Conservation (phyloP, 2,329 filamentous ascomycete species). For the Nemania serpens region DNA sequence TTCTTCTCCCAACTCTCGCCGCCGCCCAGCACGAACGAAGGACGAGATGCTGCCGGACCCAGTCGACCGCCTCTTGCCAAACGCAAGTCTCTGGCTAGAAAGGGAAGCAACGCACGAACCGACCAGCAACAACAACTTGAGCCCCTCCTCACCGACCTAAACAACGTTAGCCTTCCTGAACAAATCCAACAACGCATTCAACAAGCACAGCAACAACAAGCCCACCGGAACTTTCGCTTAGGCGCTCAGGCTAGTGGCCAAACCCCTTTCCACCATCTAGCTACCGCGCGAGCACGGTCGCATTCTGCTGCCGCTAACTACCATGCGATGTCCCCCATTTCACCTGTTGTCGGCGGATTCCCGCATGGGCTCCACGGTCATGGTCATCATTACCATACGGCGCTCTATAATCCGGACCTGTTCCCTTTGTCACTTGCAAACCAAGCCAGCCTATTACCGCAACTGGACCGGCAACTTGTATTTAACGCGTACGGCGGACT, state of each 20-base stretch:
- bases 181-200: constrained; percentile 45
- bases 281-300: constrained; percentile 46
- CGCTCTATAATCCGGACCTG: constrained; percentile 57
- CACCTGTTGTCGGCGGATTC: constrained; percentile 46
- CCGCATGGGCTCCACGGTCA: constrained; percentile 34
- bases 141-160: constrained; percentile 46
- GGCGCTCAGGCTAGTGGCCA: constrained; percentile 49
- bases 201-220: constrained; percentile 45
- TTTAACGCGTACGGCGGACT: constrained; percentile 71
- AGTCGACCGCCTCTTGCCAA: constrained; percentile 39
- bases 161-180: constrained; percentile 36
- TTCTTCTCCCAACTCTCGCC: constrained; percentile 85
- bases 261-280: constrained; percentile 48
- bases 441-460: constrained; percentile 62
- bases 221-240: constrained; percentile 51
- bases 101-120: constrained; percentile 42
- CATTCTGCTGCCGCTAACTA: constrained; percentile 47
- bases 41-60: constrained; percentile 44
- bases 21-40: constrained; percentile 55
- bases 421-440: constrained; percentile 57
- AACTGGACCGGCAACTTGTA: constrained; percentile 76
- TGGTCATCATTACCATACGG: constrained; percentile 41
- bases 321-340: constrained; percentile 57
- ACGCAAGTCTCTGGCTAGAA: constrained; percentile 47
- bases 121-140: constrained; percentile 46